Conservation (phyloP, 257 asterid genomes). For the Galeopsis tetrahit region DNA sequence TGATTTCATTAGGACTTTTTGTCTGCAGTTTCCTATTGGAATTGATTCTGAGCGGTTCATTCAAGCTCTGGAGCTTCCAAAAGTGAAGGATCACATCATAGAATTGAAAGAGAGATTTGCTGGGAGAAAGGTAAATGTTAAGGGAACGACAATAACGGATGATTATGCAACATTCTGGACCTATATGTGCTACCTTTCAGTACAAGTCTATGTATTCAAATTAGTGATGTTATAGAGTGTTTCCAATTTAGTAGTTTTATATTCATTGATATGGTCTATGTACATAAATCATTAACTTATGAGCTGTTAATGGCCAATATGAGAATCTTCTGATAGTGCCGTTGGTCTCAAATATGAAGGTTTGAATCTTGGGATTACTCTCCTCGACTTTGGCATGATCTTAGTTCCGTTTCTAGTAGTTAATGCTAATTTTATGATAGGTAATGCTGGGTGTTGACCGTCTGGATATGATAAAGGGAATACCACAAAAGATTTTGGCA, state of each 20-base stretch:
- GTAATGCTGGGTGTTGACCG: slow-evolving; percentile 97
- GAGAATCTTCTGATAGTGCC: background rate
- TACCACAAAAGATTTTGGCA: slow-evolving; percentile 92
- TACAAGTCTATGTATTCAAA: background rate
- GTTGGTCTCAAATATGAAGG: slow-evolving; percentile 13
- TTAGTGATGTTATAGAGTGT: slow-evolving; percentile 6
- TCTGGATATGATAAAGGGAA: slow-evolving; percentile 91
- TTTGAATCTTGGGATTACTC: background rate
- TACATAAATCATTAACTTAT: too few species aligned
- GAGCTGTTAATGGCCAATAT: slow-evolving; percentile 4
- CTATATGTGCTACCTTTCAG: background rate
- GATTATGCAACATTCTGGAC: background rate
- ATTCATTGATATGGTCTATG: background rate
- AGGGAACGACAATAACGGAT: slow-evolving; percentile 19
- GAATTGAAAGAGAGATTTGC: slow-evolving; percentile 86
- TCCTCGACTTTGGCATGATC: slow-evolving; percentile 15
- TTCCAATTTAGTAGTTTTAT: background rate
- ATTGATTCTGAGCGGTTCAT: slow-evolving; percentile 89
- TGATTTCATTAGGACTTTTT: slow-evolving; percentile 40
- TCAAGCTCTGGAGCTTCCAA: slow-evolving; percentile 82
- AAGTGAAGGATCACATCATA: slow-evolving; percentile 68
- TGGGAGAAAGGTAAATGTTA: slow-evolving; percentile 71
- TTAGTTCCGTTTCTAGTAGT: background rate
- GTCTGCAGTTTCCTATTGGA: slow-evolving; percentile 90
- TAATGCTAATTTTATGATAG: slow-evolving; percentile 42